A percentile compares a stretch with the other conserved stretches of the same genome.
These are phyloP conservation scores for Ligustrum vulgare DNA, from an alignment of 257 asterid genomes.

Conservation along the genomic window DNA sequence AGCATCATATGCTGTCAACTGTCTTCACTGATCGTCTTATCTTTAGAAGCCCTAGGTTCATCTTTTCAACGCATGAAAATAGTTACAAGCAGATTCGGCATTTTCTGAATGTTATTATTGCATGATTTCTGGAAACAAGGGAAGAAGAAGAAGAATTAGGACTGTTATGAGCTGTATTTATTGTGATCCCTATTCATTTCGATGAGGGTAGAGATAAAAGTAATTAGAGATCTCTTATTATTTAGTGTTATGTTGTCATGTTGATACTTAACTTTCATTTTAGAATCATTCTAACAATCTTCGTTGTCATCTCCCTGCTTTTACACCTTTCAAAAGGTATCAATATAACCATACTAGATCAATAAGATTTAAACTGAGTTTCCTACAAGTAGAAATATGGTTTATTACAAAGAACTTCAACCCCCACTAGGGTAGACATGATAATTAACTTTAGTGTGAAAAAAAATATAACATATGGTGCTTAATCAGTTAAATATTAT, in stretches of 20 bases:
- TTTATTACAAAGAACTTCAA: no score
- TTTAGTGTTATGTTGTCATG: no score
- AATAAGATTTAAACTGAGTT: neutral
- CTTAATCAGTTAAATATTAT: neutral
- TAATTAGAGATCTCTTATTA: neutral
- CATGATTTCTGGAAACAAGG: neutral
- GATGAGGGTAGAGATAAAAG: neutral
- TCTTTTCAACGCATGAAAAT: neutral
- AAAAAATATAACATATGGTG: neutral
- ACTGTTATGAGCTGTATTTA: neutral
- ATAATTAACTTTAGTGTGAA: neutral
- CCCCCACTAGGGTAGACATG: neutral
- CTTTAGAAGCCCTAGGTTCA: neutral
- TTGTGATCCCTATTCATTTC: no score
- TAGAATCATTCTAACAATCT: neutral
- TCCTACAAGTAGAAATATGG: conserved; percentile 2
- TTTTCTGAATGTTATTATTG: neutral
- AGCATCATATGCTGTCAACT: neutral
- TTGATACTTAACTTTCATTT: neutral
- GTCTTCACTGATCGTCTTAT: neutral
- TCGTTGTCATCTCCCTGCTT: neutral
- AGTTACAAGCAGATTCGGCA: neutral
- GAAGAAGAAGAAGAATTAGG: neutral
- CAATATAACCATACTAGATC: neutral
- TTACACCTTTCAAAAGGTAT: neutral